Evolutionary conservation across 805 yeast species (phyloP), one percentile per base, ranked within the genome.

Genomic region (Cyberlindnera subsufficiens): DNA sequence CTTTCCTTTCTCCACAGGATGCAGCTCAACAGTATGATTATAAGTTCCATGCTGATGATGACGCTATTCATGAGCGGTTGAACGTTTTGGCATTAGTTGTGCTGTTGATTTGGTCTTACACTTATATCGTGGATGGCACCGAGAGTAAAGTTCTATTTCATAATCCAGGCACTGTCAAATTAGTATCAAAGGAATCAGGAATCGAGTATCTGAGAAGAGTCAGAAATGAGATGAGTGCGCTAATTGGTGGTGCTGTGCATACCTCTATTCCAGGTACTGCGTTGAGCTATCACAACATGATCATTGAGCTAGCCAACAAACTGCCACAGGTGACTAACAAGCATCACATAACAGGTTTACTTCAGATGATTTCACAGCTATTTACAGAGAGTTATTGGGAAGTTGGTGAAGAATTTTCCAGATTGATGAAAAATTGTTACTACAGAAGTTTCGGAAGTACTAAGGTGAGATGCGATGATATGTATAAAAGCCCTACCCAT

Each of bases 1-100:
- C 77, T 75, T 74, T 78, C 47, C 56, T 82, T 36, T 66, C 70
- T 10, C 80, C 78, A n/a, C 72, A 69, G 50, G 78, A 73, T 48
- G 58, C 67, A 13, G 47, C 51, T 19, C 30, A 61, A 34, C 74
- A 72, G 33, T 64, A 64, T 35, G 66, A 66, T 32, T 72, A 55
- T 37, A 49, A 68, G 38, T 78, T 77, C 57, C 68, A 72, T 38
- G 74, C 79, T 0, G 75, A 75, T 45, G 57, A 68, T 3, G 84
- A 80, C 53, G 72, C 77, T 5, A 64, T 73, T 39, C 66, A 67
- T 44, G 64, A 67, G 27, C 55, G 69, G 39, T 53, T 64, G 20
- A 64, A 65, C 40, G 62, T 64, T 3, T 32, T 65, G 20, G 69
- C 69, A 3, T 40, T 65, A 15, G 47, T 54, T 4, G 50, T 60